phyloP scores from a whole-genome alignment of 176 grass and related monocot genomes.

The Thalia dealbata region DNA sequence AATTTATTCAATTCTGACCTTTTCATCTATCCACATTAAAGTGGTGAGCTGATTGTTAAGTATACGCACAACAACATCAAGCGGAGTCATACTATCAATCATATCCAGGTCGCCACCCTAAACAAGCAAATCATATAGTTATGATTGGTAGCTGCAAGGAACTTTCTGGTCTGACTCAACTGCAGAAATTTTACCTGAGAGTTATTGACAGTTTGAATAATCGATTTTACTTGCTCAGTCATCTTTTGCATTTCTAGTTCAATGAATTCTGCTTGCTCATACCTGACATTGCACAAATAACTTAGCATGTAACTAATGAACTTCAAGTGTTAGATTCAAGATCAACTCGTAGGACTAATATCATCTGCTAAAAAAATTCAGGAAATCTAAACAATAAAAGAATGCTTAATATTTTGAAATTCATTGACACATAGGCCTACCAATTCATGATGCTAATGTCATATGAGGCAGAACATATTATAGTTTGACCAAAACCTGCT shows the following conservation, averaged over 20 bases:
- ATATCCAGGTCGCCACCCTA: conserved; percentile 67
- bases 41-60: conserved; percentile 92
- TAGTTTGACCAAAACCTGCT: background rate
- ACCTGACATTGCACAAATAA: conserved; percentile 40
- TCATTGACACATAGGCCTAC: background rate
- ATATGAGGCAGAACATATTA: background rate
- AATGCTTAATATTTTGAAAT: background rate
- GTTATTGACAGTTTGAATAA: conserved; percentile 86
- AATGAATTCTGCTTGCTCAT: conserved; percentile 73
- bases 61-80: conserved; percentile 97
- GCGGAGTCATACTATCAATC: conserved; percentile 68
- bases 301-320: background rate
- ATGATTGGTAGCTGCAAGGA: background rate
- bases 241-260: conserved; percentile 89
- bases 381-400: conserved; percentile 2
- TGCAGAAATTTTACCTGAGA: conserved; percentile 44
- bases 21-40: conserved; percentile 97
- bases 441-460: background rate
- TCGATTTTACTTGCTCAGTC: conserved; percentile 95
- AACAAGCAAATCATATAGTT: background rate
- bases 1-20: conserved; percentile 33
- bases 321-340: background rate
- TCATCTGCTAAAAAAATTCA: background rate
- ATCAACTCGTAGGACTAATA: background rate
- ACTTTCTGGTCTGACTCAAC: background rate